Evolutionary conservation across 1,284 basidiomycete genomes (phyloP), one percentile per base, ranked within the genome.

Genomic region (Mycena citricolor): DNA sequence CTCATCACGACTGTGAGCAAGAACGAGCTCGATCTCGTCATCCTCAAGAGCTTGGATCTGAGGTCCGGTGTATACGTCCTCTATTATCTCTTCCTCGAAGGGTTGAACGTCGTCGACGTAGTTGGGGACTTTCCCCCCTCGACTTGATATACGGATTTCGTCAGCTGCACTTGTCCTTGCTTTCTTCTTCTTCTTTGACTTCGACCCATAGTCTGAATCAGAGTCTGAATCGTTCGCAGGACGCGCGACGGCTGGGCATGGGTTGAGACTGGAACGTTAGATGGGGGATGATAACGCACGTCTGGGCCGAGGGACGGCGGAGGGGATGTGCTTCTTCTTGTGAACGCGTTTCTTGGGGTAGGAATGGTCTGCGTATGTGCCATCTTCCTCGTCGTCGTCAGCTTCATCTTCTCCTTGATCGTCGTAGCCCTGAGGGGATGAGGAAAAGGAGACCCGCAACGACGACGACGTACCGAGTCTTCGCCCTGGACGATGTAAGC

Each of bases 11-110:
- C 72, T 75, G 60, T 94, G 91, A 29, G 77, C 81, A 32, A 93
- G 74, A 25, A 95, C 91, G 25, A 81, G 79, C 66, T 95, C 92
- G 38, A 95, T 94, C 66, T 95, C 92, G 54, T 94, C 90, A 47
- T 88, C 83, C 56, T 88, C 83, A 57, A 83, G 78, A 49, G 74
- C 72, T 35, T 74, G 69, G 5, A 64, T 61, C 36, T 68, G 68
- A 17, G 73, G 73, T 49, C 78, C 79, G 24, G 68, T 70, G 55
- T 79, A 82, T 52, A 77, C 80, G 31, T 65, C 69, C 19, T 64
- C 69, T 13, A 69, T 79, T 20, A 77, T 76, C 32, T 87, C 85
- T 38, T 89, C 86, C 55, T 84, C 85, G 56, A 87, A 86, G 58
- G 89, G 90, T 42, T 86, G 85, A 34, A 84, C 83, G 56, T 90